phyloP scores from a whole-genome alignment of 495 filamentous ascomycete genomes.

The Penicillium maclennaniae region DNA sequence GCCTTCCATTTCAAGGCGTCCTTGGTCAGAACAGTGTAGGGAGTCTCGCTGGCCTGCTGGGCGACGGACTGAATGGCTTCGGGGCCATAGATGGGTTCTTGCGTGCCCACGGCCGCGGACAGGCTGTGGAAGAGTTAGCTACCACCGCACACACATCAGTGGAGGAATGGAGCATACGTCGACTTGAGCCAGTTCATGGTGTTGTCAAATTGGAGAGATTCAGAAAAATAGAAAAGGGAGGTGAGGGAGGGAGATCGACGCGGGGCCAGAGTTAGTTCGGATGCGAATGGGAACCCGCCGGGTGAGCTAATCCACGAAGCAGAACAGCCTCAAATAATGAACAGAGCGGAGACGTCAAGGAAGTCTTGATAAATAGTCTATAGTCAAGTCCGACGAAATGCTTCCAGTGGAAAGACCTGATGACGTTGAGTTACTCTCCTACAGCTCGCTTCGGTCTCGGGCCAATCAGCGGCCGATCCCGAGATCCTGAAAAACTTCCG shows the following conservation, averaged over 20 bases:
- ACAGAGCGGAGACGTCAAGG: background rate
- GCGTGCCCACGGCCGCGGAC: slow-evolving; percentile 87
- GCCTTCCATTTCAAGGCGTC: slow-evolving; percentile 78
- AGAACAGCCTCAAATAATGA: background rate
- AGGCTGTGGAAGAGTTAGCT: slow-evolving; percentile 49
- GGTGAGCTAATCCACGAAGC: background rate
- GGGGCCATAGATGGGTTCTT: slow-evolving; percentile 95
- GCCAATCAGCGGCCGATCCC: slow-evolving; percentile 20
- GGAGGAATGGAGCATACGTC: slow-evolving; percentile 46
- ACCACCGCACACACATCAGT: slow-evolving; percentile 4
- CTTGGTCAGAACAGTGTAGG: slow-evolving; percentile 74
- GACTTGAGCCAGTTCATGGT: slow-evolving; percentile 72
- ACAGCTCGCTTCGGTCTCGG: slow-evolving; percentile 19
- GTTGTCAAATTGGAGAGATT: slow-evolving; percentile 6
- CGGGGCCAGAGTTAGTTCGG: slow-evolving; percentile 33
- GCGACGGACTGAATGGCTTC: slow-evolving; percentile 81
- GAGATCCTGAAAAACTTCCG: slow-evolving; percentile 23
- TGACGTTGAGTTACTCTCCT: slow-evolving; percentile 23
- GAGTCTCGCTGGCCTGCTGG: slow-evolving; percentile 69
- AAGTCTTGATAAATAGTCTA: background rate
- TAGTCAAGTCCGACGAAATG: background rate
- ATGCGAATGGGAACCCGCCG: slow-evolving; percentile 17
- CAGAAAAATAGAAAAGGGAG: slow-evolving; percentile 20
- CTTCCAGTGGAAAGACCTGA: slow-evolving; percentile 2
- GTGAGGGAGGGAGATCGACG: slow-evolving; percentile 26